Base-by-base conservation (phyloP, 495 filamentous ascomycete species). In the Penicillium ucsense region DNA sequence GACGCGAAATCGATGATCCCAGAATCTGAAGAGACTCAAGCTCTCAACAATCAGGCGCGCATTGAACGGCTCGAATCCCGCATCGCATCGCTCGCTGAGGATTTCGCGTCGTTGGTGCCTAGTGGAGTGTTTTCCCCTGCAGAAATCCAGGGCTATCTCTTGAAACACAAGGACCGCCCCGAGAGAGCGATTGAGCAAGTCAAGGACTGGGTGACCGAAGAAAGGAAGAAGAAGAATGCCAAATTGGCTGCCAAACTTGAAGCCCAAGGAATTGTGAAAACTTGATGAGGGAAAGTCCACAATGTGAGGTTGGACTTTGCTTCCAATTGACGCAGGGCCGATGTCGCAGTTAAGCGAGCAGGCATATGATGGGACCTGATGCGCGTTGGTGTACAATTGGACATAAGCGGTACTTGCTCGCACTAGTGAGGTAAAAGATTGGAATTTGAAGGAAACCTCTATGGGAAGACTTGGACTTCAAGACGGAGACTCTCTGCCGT, bases 81-180 rank as follows among this genome's bases (percentile, higher is more conserved):
- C 6, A 62, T 81, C 5, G 49, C 54, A 6, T 48, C 43, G 0
- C 59, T 81, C 47, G 74, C 84, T 0, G 56, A 57, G 3, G 56
- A 76, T 38, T 91, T 94, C 59, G 78, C 84, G 0, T 54, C 63
- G 6, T 57, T 64, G 35, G 63, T 94, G 8, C 87, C 88, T 0
- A 70, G 69, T 12, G 69, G 72, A 27, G 77, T 78, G 50, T 85
- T 89, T 53, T 80, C 76, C 11, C 84, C 86, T 0, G 86, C 86
- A 8, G 86, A 89, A 68, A 78, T 91, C 33, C 86, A 91, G 62
- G 85, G 85, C 4, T 85, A 79, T 54, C 68, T 89, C 28, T 66
- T 89, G 38, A 81, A 78, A 59, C 68, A 88, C 54, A 87, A 86
- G 69, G 66, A 72, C 32, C 62, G 74, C 45, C 82, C 85, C 12